phyloP scores from a whole-genome alignment of 495 filamentous ascomycete species.

The Lepidopterella palustris region DNA sequence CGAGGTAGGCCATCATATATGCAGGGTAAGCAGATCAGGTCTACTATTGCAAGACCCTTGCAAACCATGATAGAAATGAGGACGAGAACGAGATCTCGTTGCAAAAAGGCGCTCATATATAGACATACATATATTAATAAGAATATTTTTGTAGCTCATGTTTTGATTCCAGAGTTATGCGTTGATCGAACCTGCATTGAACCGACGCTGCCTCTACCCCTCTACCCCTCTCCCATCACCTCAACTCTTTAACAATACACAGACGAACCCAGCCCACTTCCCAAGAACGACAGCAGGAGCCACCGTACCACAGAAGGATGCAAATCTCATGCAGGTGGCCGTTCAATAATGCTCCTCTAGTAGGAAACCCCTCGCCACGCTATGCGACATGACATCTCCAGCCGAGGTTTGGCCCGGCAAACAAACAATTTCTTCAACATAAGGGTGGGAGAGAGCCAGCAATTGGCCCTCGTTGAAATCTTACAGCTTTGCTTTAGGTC shows the following conservation, averaged over 20 bases:
- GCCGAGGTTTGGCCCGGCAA: background rate
- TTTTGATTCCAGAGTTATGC: no score
- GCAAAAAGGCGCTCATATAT: no score
- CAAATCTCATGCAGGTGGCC: background rate
- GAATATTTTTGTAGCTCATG: no score
- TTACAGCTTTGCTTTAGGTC: conserved; percentile 50
- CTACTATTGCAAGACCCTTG: no score
- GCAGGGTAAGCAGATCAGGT: no score
- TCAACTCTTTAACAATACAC: background rate
- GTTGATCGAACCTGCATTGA: no score
- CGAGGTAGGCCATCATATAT: no score
- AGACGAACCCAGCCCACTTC: background rate
- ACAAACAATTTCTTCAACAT: background rate
- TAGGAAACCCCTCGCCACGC: background rate
- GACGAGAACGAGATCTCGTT: no score
- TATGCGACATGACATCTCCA: background rate
- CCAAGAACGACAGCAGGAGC: background rate
- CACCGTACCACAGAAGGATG: background rate
- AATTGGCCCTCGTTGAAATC: background rate
- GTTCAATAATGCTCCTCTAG: background rate
- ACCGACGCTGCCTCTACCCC: no score
- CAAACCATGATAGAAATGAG: no score
- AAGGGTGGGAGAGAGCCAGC: background rate
- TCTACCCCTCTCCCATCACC: no score
- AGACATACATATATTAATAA: no score